Conservation (phyloP, 1,284 basidiomycete species). For the Athelia sp. region DNA sequence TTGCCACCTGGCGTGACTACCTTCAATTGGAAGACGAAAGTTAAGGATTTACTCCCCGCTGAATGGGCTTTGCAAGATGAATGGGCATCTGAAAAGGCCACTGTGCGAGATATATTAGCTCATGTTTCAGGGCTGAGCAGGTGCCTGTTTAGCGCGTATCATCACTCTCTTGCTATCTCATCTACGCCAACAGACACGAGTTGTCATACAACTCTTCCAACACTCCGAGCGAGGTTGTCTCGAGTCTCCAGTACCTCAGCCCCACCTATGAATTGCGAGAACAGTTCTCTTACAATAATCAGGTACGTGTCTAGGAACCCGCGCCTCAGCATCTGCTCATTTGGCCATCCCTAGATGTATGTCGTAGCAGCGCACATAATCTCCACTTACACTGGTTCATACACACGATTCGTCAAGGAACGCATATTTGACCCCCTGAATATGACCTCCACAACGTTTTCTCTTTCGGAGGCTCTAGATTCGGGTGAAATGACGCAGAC, state of each 20-base stretch:
- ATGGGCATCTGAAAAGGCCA: slow-evolving; percentile 27
- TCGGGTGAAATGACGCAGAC: slow-evolving; percentile 29
- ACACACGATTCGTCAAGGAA: slow-evolving; percentile 25
- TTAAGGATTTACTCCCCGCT: slow-evolving; percentile 28
- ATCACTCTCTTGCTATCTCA: neutral
- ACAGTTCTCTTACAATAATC: slow-evolving; percentile 36
- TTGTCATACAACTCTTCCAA: slow-evolving; percentile 24
- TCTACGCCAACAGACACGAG: slow-evolving; percentile 25
- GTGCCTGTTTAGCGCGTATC: slow-evolving; percentile 11
- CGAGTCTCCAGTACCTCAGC: slow-evolving; percentile 25
- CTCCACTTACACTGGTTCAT: slow-evolving; percentile 26
- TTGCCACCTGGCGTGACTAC: slow-evolving; percentile 25
- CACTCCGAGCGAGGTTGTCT: slow-evolving; percentile 19
- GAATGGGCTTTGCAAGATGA: slow-evolving; percentile 30
- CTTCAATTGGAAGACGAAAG: slow-evolving; percentile 29
- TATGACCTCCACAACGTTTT: slow-evolving; percentile 31
- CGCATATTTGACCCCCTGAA: slow-evolving; percentile 24
- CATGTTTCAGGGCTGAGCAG: slow-evolving; percentile 33
- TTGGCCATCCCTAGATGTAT: slow-evolving; percentile 27
- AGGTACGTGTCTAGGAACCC: slow-evolving; percentile 15
- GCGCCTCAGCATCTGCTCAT: neutral
- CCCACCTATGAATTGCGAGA: slow-evolving; percentile 34
- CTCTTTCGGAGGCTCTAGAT: slow-evolving; percentile 23
- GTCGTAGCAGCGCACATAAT: slow-evolving; percentile 27
- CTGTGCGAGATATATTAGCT: slow-evolving; percentile 30